Evolutionary conservation across 2,329 filamentous ascomycete species (phyloP).

Genomic region (Penicillium sumatraense): DNA sequence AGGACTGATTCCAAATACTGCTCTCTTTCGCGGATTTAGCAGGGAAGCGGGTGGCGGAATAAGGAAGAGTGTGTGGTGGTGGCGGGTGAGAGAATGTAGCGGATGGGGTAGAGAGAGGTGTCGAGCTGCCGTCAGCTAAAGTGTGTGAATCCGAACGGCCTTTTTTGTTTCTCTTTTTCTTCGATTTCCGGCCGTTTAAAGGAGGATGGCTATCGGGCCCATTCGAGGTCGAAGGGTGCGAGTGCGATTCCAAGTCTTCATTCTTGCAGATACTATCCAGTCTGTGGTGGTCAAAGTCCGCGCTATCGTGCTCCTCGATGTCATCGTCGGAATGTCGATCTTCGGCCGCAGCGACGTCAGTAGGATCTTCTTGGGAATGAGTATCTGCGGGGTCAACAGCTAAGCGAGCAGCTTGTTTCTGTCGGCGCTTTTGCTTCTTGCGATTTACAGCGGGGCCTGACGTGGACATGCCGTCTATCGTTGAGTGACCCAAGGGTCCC

Average conservation of each 20-base stretch:
- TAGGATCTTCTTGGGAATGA: constrained; percentile 26
- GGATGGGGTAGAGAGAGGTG: constrained; percentile 49
- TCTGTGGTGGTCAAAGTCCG: constrained; percentile 48
- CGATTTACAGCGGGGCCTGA: constrained; percentile 65
- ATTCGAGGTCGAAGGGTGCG: constrained; percentile 22
- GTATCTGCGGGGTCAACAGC: constrained; percentile 56
- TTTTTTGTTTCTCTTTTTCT: constrained; percentile 49
- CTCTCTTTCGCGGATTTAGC: constrained; percentile 70
- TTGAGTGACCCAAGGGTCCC: constrained; percentile 25
- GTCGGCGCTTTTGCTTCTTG: constrained; percentile 93
- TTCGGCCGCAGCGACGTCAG: constrained; percentile 33
- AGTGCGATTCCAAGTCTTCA: constrained; percentile 46
- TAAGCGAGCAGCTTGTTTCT: constrained; percentile 78
- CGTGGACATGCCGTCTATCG: constrained; percentile 15
- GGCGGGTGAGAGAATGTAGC: constrained; percentile 46
- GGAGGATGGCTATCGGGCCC: constrained; percentile 27
- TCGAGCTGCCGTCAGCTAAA: constrained; percentile 43
- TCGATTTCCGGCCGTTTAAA: constrained; percentile 38
- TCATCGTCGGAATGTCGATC: constrained; percentile 35
- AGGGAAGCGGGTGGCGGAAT: constrained; percentile 43
- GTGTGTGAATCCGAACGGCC: constrained; percentile 39
- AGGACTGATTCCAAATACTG: constrained; percentile 93
- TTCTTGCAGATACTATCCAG: constrained; percentile 61
- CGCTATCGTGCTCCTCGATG: constrained; percentile 36
- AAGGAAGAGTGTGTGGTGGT: constrained; percentile 49